Evolutionary conservation across 129 eudicot species (phyloP).

Genomic region (Erigeron canadensis): DNA sequence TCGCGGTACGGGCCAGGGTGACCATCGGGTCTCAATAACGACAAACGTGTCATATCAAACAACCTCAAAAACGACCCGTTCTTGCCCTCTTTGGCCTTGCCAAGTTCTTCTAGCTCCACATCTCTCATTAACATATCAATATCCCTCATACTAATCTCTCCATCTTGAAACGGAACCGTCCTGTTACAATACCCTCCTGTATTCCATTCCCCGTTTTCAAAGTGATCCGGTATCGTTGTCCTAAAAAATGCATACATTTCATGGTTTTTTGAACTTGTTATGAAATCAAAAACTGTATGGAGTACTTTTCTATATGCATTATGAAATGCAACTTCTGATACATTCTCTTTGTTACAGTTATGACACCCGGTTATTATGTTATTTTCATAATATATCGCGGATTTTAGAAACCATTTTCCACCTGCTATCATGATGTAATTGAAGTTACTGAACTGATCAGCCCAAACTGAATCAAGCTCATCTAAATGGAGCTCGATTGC

Average conservation of each 20-base stretch:
- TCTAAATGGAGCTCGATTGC: constrained; percentile 59
- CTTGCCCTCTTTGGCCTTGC: neutral
- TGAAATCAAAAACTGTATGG: constrained; percentile 36
- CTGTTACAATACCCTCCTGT: constrained; percentile 72
- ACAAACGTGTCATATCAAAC: constrained; percentile 58
- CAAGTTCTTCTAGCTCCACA: constrained; percentile 71
- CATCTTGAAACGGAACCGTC: constrained; percentile 55
- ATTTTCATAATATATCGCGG: constrained; percentile 69
- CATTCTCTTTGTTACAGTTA: constrained; percentile 46
- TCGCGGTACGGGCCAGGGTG: constrained; percentile 77
- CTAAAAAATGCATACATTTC: constrained; percentile 43
- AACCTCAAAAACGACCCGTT: constrained; percentile 45
- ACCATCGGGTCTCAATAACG: constrained; percentile 84
- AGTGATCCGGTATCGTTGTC: constrained; percentile 75
- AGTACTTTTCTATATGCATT: constrained; percentile 57
- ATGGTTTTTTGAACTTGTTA: constrained; percentile 35
- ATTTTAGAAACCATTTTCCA: constrained; percentile 83
- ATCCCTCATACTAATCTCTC: constrained; percentile 38
- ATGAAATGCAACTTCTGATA: constrained; percentile 46
- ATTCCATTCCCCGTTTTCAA: constrained; percentile 85
- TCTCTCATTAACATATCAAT: constrained; percentile 51
- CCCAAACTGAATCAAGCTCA: constrained; percentile 58
- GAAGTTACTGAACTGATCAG: constrained; percentile 43
- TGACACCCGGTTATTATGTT: constrained; percentile 62
- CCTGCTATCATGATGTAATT: constrained; percentile 61